Conservation (phyloP, 768 basidiomycete species). For the Strobilomyces dryophilus region DNA sequence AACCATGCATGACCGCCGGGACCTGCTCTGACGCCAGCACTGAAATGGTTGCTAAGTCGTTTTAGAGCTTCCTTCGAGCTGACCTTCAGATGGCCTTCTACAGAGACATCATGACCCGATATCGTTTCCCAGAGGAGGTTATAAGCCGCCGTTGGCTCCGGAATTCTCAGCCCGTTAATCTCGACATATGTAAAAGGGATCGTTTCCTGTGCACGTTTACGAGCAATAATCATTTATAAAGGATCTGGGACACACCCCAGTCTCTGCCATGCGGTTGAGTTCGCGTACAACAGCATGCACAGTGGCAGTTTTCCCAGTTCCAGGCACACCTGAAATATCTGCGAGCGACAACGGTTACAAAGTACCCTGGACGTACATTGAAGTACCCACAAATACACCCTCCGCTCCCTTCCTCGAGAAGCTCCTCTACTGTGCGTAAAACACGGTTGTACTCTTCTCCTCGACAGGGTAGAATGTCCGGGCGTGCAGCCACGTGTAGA, state of each 20-base stretch:
- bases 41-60: conserved; percentile 75
- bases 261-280: conserved; percentile 82
- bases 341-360: conserved; percentile 2
- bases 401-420: conserved; percentile 89
- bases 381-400: conserved; percentile 83
- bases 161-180: conserved; percentile 92
- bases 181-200: conserved; percentile 96
- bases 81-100: conserved; percentile 60
- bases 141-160: conserved; percentile 92
- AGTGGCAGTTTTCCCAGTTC: conserved; percentile 97
- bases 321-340: conserved; percentile 99
- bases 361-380: not conserved
- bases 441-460: conserved; percentile 81
- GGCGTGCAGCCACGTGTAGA: conserved; percentile 89
- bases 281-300: conserved; percentile 91
- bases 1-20: conserved; percentile 89
- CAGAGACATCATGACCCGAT: conserved; percentile 68
- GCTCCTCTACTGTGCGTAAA: conserved; percentile 69
- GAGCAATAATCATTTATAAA: not conserved
- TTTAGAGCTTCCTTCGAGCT: conserved; percentile 81
- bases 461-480: conserved; percentile 85
- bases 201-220: conserved; percentile 57
- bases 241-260: conserved; percentile 48
- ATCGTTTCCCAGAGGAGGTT: conserved; percentile 89
- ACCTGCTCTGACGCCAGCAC: conserved; percentile 55